Conservation (phyloP, 2,329 filamentous ascomycete species). For the Ophiostoma quercus region DNA sequence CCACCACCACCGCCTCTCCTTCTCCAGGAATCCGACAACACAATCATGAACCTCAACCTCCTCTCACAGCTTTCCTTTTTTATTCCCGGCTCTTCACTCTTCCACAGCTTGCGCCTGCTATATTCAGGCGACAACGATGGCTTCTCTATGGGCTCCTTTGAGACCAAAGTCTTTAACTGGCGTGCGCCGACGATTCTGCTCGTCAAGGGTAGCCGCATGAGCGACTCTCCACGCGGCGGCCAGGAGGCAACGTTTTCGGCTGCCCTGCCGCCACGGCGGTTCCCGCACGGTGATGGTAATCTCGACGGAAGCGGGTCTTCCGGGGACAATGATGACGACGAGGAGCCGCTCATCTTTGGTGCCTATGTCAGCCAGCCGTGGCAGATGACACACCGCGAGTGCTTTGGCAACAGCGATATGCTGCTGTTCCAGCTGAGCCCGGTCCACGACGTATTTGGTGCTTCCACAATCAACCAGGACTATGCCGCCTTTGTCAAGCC, state of each 20-base stretch:
- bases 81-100: slow-evolving; percentile 58
- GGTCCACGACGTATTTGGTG: slow-evolving; percentile 64
- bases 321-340: slow-evolving; percentile 19
- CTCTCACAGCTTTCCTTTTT: slow-evolving; percentile 70
- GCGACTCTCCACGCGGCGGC: slow-evolving; percentile 44
- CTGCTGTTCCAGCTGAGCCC: slow-evolving; percentile 67
- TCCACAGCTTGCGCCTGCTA: slow-evolving; percentile 59
- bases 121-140: slow-evolving; percentile 67
- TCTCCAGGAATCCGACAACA: slow-evolving; percentile 44
- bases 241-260: slow-evolving; percentile 55
- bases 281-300: slow-evolving; percentile 42
- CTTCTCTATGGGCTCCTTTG: slow-evolving; percentile 73
- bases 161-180: slow-evolving; percentile 73
- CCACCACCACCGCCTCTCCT: slow-evolving; percentile 38
- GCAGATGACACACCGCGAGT: slow-evolving; percentile 62
- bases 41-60: slow-evolving; percentile 60
- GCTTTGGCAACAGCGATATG: slow-evolving; percentile 60
- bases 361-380: slow-evolving; percentile 63
- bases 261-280: slow-evolving; percentile 58
- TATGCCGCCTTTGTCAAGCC: slow-evolving; percentile 64
- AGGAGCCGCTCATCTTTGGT: slow-evolving; percentile 56
- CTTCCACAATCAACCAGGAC: slow-evolving; percentile 59
- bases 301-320: background rate
- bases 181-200: slow-evolving; percentile 67
- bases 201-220: slow-evolving; percentile 59